Conservation (phyloP, 345 rosid species). For the Syzygium aromaticum region DNA sequence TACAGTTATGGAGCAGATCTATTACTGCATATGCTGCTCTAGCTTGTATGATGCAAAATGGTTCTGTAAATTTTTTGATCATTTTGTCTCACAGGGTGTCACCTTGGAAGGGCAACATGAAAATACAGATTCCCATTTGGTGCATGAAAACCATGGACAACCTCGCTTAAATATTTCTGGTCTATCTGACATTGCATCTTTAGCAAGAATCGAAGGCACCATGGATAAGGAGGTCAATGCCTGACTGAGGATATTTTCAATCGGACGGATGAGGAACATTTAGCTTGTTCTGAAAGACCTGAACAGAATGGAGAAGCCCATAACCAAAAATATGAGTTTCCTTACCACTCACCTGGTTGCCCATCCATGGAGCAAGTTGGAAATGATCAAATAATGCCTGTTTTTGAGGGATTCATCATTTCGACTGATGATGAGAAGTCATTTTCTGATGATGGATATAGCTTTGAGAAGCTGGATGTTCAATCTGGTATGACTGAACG, state of each 20-base stretch:
- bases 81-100: neutral
- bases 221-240: slow-evolving; percentile 19
- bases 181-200: slow-evolving; percentile 17
- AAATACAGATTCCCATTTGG: neutral
- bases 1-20: neutral
- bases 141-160: neutral
- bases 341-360: slow-evolving; percentile 14
- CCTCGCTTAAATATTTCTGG: slow-evolving; percentile 15
- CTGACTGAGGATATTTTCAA: slow-evolving; percentile 11
- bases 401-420: slow-evolving; percentile 53
- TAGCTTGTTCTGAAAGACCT: slow-evolving; percentile 18
- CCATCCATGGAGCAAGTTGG: slow-evolving; percentile 13
- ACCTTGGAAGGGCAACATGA: neutral
- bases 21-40: neutral
- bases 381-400: slow-evolving; percentile 36
- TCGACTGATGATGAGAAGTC: slow-evolving; percentile 30
- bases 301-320: slow-evolving; percentile 10
- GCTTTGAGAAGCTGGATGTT: slow-evolving; percentile 38
- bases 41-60: neutral
- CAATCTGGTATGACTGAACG: slow-evolving; percentile 41
- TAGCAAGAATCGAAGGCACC: slow-evolving; percentile 1
- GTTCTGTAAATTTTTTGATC: neutral
- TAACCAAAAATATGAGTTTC: slow-evolving; percentile 12
- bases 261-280: slow-evolving; percentile 13
- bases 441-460: slow-evolving; percentile 17